Conservation (phyloP, 495 filamentous ascomycete species). For the Penicillium bialowiezense region DNA sequence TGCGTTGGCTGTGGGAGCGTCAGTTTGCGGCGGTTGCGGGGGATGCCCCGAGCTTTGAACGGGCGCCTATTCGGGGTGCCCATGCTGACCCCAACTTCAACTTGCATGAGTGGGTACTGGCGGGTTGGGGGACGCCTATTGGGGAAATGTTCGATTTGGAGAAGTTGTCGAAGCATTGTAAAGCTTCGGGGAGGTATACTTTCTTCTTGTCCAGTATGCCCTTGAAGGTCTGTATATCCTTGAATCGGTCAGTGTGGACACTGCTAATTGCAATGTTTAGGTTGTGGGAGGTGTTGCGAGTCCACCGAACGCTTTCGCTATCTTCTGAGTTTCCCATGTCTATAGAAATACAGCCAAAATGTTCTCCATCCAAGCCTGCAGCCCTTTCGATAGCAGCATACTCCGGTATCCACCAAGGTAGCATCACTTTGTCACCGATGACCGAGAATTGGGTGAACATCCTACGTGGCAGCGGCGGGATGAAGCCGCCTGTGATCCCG, state of each 20-base stretch:
- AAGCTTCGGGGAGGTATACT: conserved; percentile 38
- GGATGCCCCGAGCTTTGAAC: conserved; percentile 35
- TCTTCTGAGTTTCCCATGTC: conserved; percentile 34
- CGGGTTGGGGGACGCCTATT: conserved; percentile 54
- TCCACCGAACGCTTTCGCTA: conserved; percentile 42
- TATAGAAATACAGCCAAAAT: no score
- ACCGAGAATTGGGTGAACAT: no score
- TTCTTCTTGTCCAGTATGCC: conserved; percentile 56
- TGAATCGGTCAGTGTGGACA: background rate
- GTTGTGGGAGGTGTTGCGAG: conserved; percentile 44
- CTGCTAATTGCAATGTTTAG: conserved; percentile 10
- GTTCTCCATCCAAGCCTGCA: no score
- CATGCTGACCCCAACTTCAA: conserved; percentile 21
- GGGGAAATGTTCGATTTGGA: conserved; percentile 58
- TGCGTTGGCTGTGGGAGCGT: conserved; percentile 45
- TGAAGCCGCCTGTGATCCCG: background rate
- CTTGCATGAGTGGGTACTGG: conserved; percentile 50
- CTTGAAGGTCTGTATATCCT: conserved; percentile 37
- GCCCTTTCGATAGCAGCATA: no score
- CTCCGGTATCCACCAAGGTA: no score
- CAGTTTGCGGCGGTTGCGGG: conserved; percentile 48
- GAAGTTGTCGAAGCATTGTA: conserved; percentile 41
- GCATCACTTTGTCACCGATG: no score
- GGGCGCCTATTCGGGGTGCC: conserved; percentile 24
- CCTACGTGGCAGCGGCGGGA: background rate